Conservation (phyloP, 352 stramenopile genomes). For the Albugo laibachii region DNA sequence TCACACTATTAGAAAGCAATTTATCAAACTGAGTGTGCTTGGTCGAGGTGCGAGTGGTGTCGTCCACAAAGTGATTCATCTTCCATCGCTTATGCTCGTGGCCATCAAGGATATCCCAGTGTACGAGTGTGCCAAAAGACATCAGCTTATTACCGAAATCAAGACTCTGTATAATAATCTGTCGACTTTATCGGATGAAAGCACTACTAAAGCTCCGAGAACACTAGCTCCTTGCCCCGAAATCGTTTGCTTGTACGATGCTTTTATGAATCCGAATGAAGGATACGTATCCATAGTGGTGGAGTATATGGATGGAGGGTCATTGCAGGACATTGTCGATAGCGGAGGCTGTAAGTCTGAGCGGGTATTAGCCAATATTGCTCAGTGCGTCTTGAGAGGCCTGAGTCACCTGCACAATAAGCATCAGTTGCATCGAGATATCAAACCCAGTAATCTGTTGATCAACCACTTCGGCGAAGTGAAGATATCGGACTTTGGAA, state of each 20-base stretch:
- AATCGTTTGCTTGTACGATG: conserved; percentile 86
- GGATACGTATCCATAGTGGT: conserved; percentile 87
- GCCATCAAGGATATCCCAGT: conserved; percentile 83
- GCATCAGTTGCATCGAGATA: conserved; percentile 81
- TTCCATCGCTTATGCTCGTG: conserved; percentile 75
- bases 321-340: conserved; percentile 84
- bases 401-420: conserved; percentile 80
- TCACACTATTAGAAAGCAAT: conserved; percentile 22
- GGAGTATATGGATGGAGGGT: conserved; percentile 92
- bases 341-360: conserved; percentile 74
- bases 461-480: conserved; percentile 83
- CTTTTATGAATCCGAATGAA: conserved; percentile 84
- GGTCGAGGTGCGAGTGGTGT: conserved; percentile 71
- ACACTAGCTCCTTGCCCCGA: conserved; percentile 26
- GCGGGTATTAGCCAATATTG: conserved; percentile 78
- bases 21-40: conserved; percentile 65
- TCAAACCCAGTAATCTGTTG: conserved; percentile 88
- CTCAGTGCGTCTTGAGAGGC: conserved; percentile 66
- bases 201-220: neutral
- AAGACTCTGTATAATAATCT: conserved; percentile 77
- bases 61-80: conserved; percentile 79
- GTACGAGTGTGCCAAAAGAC: conserved; percentile 75
- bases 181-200: conserved; percentile 31
- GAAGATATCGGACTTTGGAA: conserved; percentile 79
- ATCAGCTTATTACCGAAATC: conserved; percentile 73